These are phyloP conservation scores for Poronia punctata DNA, from an alignment of 495 filamentous ascomycete genomes.

Conservation along the genomic window DNA sequence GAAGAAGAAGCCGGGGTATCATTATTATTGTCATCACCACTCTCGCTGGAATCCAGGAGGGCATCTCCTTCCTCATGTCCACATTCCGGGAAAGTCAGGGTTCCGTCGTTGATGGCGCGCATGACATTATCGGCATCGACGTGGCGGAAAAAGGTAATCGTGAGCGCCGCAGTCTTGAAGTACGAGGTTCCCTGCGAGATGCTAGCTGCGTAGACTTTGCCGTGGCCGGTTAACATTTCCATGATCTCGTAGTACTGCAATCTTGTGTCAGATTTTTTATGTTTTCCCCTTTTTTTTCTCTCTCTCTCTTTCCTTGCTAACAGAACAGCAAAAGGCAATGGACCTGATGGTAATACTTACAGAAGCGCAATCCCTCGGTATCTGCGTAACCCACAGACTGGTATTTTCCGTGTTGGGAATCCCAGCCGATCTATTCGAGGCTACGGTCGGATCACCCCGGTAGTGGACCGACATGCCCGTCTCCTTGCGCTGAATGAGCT, in stretches of 20 bases:
- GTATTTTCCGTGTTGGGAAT: constrained; percentile 2
- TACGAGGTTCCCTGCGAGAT: neutral
- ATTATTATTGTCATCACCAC: neutral
- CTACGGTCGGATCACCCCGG: neutral
- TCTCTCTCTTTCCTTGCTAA: too few relatives aligned
- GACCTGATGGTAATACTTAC: too few relatives aligned
- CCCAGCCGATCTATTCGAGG: neutral
- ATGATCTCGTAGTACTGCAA: neutral
- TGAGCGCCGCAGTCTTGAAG: neutral
- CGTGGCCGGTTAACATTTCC: neutral
- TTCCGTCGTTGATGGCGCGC: neutral
- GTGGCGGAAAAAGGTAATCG: constrained; percentile 1
- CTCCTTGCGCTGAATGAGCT: neutral
- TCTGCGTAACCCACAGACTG: neutral
- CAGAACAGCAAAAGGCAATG: too few relatives aligned
- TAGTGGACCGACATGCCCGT: constrained; percentile 1
- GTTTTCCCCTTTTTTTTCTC: too few relatives aligned
- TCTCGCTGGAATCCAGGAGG: neutral
- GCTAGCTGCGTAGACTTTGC: neutral
- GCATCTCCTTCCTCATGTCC: neutral
- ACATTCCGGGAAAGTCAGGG: neutral
- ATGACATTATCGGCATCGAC: neutral
- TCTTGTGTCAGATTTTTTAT: too few relatives aligned
- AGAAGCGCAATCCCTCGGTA: neutral
- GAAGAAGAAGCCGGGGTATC: neutral